A percentile compares a stretch with the other conserved stretches of the same genome.
Conservation (phyloP, 345 rosid genomes). For the Citrus australasica region DNA sequence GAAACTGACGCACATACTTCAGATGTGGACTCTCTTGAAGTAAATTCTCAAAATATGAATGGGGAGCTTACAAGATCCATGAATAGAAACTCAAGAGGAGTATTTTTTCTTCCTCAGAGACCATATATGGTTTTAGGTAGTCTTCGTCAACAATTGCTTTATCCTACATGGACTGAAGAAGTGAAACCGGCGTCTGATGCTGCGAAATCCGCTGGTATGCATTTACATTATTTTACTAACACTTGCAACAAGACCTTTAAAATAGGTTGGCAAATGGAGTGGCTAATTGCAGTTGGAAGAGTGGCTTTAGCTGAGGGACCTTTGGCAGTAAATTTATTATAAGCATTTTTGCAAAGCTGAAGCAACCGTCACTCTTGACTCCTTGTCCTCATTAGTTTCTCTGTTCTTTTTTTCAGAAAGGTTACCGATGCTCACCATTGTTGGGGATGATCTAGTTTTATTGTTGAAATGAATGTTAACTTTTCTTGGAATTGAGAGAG, state of each 20-base stretch:
- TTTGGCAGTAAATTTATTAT: not conserved
- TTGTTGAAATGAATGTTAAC: not conserved
- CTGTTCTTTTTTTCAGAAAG: not conserved
- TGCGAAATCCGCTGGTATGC: conserved; percentile 32
- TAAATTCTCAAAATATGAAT: conserved; percentile 5
- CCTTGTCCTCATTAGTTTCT: not conserved
- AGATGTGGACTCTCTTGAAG: conserved; percentile 28
- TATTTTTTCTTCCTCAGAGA: conserved; percentile 92
- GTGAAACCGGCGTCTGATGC: conserved; percentile 23
- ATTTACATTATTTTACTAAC: not conserved
- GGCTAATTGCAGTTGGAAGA: not conserved
- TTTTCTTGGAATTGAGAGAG: not conserved
- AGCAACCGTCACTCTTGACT: not conserved
- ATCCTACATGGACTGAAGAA: conserved; percentile 71
- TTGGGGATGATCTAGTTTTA: not conserved
- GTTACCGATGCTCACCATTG: not conserved
- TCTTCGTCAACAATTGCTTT: conserved; percentile 90
- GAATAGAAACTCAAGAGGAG: conserved; percentile 38
- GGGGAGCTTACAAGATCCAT: conserved; percentile 27
- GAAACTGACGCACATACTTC: conserved; percentile 23
- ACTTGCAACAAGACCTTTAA: not conserved
- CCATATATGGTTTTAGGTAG: conserved; percentile 98
- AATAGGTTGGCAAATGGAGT: not conserved
- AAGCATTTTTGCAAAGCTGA: not conserved
- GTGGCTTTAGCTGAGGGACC: not conserved